phyloP scores from a whole-genome alignment of 306 rosid genomes.

The Begonia fuchsioides region DNA sequence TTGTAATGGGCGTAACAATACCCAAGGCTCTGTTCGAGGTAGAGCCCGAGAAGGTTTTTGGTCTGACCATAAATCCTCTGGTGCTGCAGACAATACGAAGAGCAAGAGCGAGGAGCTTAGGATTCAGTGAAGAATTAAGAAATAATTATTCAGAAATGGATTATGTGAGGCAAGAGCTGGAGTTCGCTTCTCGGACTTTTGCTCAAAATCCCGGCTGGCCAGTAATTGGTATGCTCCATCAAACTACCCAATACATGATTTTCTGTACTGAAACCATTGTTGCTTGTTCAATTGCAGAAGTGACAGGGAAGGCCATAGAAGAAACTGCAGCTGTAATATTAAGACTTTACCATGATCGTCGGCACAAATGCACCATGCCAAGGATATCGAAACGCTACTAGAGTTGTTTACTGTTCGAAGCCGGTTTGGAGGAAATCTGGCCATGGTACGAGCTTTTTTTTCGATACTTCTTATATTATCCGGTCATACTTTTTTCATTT shows the following conservation, averaged over 20 bases:
- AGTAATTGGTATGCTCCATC: conserved; percentile 48
- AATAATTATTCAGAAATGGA: conserved; percentile 72
- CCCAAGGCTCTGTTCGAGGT: conserved; percentile 48
- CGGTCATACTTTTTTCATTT: too few species aligned
- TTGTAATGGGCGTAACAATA: conserved; percentile 57
- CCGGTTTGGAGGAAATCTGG: not conserved
- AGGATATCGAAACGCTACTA: conserved; percentile 70
- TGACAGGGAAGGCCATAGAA: conserved; percentile 84
- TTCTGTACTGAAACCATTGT: not conserved
- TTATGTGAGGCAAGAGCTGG: conserved; percentile 68
- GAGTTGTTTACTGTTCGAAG: not conserved
- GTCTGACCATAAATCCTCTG: conserved; percentile 57
- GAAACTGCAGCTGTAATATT: conserved; percentile 83
- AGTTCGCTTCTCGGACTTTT: conserved; percentile 42
- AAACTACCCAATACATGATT: too few species aligned
- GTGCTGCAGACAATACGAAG: conserved; percentile 55
- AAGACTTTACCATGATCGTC: conserved; percentile 75
- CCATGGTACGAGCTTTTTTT: too few species aligned
- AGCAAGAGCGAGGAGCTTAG: conserved; percentile 70
- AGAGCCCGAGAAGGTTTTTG: conserved; percentile 62
- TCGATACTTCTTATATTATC: too few species aligned
- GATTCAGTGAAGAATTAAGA: conserved; percentile 40
- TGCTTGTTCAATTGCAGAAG: conserved; percentile 35
- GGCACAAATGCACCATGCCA: conserved; percentile 63
- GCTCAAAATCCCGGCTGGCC: conserved; percentile 83